These are phyloP conservation scores for Earliella scabrosa DNA, from an alignment of 1,284 basidiomycete species.

Conservation along the genomic window DNA sequence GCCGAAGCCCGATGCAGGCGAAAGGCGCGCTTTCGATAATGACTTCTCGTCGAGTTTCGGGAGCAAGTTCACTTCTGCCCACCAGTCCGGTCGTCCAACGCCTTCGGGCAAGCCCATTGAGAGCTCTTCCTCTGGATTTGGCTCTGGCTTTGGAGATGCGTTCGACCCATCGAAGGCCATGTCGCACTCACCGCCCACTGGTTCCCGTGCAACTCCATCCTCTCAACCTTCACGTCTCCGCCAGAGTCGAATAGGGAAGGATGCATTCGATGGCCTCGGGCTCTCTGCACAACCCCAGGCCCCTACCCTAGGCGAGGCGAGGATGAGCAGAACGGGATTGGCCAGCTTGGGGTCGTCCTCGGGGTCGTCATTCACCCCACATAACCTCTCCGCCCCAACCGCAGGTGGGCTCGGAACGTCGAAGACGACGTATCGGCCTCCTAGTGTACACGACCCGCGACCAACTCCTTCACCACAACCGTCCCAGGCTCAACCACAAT, in stretches of 20 bases:
- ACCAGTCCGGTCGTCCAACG: slow-evolving; percentile 7
- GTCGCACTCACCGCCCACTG: slow-evolving; percentile 13
- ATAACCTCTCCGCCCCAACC: slow-evolving; percentile 25
- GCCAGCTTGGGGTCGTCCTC: slow-evolving; percentile 47
- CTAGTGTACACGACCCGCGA: slow-evolving; percentile 51
- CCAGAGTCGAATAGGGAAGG: slow-evolving; percentile 44
- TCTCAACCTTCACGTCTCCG: slow-evolving; percentile 12
- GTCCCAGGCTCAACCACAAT: slow-evolving; percentile 26
- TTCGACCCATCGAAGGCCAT: slow-evolving; percentile 39
- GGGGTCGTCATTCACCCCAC: slow-evolving; percentile 16
- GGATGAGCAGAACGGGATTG: slow-evolving; percentile 69
- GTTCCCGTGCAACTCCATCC: slow-evolving; percentile 29
- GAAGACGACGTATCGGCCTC: slow-evolving; percentile 35
- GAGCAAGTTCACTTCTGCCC: slow-evolving; percentile 38
- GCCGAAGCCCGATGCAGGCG: slow-evolving; percentile 20
- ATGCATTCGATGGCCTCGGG: slow-evolving; percentile 80
- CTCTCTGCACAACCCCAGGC: slow-evolving; percentile 50
- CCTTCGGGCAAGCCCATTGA: slow-evolving; percentile 8
- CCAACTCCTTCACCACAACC: slow-evolving; percentile 45
- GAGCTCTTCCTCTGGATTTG: slow-evolving; percentile 9
- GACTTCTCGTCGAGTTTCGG: slow-evolving; percentile 37
- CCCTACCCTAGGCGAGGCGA: slow-evolving; percentile 76
- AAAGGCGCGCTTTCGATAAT: slow-evolving; percentile 35
- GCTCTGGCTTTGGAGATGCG: slow-evolving; percentile 55
- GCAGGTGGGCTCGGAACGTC: slow-evolving; percentile 29